phyloP scores from a whole-genome alignment of 192 early-diverging fungal genomes.

The Coemansia sp. region DNA sequence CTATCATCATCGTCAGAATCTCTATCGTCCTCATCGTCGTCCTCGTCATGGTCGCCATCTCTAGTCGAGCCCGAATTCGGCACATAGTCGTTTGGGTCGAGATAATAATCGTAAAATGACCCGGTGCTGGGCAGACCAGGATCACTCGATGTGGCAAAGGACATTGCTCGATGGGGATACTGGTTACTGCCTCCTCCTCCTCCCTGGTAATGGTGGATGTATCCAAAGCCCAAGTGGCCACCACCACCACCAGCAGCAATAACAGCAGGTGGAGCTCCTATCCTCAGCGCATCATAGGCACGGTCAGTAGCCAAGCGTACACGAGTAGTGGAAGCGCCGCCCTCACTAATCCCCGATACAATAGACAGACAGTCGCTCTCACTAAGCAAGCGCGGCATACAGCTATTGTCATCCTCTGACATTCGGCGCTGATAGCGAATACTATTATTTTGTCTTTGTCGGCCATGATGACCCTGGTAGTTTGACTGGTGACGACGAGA shows the following conservation, averaged over 20 bases:
- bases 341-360: constrained; percentile 44
- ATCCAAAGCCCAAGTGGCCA: constrained; percentile 5
- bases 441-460: neutral
- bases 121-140: constrained; percentile 31
- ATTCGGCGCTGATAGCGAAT: neutral
- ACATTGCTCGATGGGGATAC: constrained; percentile 19
- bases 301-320: constrained; percentile 46
- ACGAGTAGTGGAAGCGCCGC: constrained; percentile 41
- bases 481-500: constrained; percentile 6
- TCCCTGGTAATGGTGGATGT: constrained; percentile 1
- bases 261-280: constrained; percentile 18
- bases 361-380: constrained; percentile 36
- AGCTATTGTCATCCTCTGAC: constrained; percentile 2
- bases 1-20: neutral
- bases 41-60: neutral
- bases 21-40: neutral
- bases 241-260: neutral
- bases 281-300: constrained; percentile 41
- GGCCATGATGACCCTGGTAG: too few relatives aligned
- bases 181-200: neutral
- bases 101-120: constrained; percentile 36
- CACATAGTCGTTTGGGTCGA: constrained; percentile 11
- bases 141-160: constrained; percentile 38
- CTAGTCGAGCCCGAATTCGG: constrained; percentile 11
- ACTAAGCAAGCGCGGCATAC: neutral